Base-by-base conservation (phyloP, 495 filamentous ascomycete genomes). In the Aspergillus diversus region DNA sequence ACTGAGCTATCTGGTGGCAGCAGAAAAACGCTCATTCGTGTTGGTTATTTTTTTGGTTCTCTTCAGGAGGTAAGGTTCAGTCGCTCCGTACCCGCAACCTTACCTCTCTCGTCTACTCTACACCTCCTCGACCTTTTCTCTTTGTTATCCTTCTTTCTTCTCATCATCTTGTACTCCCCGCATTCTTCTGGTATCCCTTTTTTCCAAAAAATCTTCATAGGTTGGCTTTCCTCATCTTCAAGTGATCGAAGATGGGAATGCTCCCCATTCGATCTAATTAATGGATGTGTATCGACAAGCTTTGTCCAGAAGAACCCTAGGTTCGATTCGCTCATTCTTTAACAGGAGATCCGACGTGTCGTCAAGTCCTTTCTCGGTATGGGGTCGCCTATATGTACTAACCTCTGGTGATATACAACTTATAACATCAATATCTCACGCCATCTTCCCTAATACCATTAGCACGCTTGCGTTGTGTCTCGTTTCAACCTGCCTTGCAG, bases 91-190 rank as follows among this genome's bases (percentile, higher is more conserved):
- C 59, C 60, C 61, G 63, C 62, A 35, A 63, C 68, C 72, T 65
- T 66, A 67, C 64, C 67, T 11, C 16, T 50, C 27, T 50, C n/a
- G 46, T 69, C 63, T 66, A 75, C 66, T 69, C 67, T 68, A 72
- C 69, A 69, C 69, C 66, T 57, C 68, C 65, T 61, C 51, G 66
- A 56, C 57, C 64, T 62, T 12, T 60, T 62, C 43, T 57, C 37
- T 52, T 50, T 35, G 27, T 13, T 63, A 35, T 52, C 62, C 63
- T 59, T 67, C 35, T 63, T 48, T 61, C 37, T 46, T 47, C 34
- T 64, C 54, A 37, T 11, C 51, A 33, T 61, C 54, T 53, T 61
- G 51, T 64, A 57, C 49, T 59, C 85, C 83, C 51, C 75, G 77
- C 64, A 6, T 17, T 21, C 16, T 50, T 6, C 16, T 31, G 47